A percentile compares a stretch with the other conserved stretches of the same genome.
These are phyloP conservation scores for Cordyceps cateniannulata DNA, from an alignment of 2,329 filamentous ascomycete genomes.

Conservation along the genomic window DNA sequence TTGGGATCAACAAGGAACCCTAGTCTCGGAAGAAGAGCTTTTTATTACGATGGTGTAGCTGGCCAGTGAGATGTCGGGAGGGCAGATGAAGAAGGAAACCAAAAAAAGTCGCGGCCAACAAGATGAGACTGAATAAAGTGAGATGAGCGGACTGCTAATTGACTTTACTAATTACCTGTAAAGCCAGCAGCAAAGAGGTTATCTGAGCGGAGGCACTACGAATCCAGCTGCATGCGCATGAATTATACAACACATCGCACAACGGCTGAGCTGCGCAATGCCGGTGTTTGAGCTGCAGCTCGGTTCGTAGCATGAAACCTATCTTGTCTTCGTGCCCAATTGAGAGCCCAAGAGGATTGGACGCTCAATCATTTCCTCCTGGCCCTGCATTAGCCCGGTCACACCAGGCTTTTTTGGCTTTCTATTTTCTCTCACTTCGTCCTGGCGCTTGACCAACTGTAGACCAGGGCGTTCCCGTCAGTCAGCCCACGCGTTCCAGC, in stretches of 20 bases:
- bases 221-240: neutral
- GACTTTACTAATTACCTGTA: neutral
- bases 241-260: too few relatives aligned
- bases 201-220: neutral
- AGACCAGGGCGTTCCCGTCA: slow-evolving; percentile 4
- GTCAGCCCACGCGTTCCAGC: neutral
- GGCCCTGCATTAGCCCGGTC: too few relatives aligned
- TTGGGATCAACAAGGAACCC: neutral
- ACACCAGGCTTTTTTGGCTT: too few relatives aligned
- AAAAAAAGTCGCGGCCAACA: too few relatives aligned
- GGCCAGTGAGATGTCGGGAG: neutral
- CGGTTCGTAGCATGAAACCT: slow-evolving; percentile 2
- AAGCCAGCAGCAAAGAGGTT: too few relatives aligned
- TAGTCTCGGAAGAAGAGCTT: too few relatives aligned
- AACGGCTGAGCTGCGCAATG: too few relatives aligned
- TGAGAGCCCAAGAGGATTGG: neutral
- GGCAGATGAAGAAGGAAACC: neutral
- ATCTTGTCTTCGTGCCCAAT: neutral
- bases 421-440: neutral
- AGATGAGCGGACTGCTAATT: too few relatives aligned
- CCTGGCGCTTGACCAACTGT: neutral
- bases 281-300: neutral
- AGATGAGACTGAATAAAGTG: too few relatives aligned
- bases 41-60: too few relatives aligned
- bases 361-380: too few relatives aligned